phyloP scores from a whole-genome alignment of 495 filamentous ascomycete species.

The Aspergillus carlsbadensis region DNA sequence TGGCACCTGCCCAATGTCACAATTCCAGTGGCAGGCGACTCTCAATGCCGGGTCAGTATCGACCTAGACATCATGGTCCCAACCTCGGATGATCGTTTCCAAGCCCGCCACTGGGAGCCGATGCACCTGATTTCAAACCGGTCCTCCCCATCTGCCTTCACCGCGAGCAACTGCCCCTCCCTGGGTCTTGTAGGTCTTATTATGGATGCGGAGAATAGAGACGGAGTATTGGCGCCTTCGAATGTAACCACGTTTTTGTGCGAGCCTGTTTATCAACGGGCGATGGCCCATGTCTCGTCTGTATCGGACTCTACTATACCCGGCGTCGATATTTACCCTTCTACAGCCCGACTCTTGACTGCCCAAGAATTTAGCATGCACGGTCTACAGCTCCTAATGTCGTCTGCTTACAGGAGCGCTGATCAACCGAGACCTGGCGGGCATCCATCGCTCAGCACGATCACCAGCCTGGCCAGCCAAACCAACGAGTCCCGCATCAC shows the following conservation, averaged over 20 bases:
- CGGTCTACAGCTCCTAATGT: no score
- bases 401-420: no score
- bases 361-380: no score
- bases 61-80: constrained; percentile 9
- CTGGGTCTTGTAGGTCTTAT: constrained; percentile 14
- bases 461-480: no score
- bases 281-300: constrained; percentile 11
- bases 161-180: constrained; percentile 10
- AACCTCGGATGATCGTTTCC: background rate
- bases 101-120: constrained; percentile 26
- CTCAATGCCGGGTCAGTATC: constrained; percentile 13
- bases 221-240: background rate
- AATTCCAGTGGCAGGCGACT: background rate
- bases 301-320: no score
- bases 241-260: constrained; percentile 22
- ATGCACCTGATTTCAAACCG: background rate
- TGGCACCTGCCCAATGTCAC: background rate
- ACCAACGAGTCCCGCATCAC: no score
- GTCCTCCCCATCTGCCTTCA: constrained; percentile 5
- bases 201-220: constrained; percentile 10
- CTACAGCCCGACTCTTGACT: no score
- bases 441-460: no score
- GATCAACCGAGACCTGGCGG: no score
- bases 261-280: constrained; percentile 10
- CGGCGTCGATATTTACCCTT: no score